Conservation (phyloP, 2,329 filamentous ascomycete genomes). For the Colletotrichum higginsianum region DNA sequence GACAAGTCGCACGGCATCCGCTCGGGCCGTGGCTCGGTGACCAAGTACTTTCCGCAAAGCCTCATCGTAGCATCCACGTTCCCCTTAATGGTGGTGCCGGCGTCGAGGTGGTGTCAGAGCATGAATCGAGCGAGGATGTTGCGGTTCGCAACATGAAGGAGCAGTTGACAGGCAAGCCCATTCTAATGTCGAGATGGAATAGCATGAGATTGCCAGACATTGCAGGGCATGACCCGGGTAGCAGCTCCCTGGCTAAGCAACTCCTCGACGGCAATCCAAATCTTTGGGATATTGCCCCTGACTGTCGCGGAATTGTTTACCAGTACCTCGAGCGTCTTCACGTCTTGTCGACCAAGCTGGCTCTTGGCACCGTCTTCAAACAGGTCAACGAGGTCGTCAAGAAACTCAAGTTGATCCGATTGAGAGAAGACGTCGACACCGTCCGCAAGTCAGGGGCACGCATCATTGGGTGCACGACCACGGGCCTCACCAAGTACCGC, state of each 20-base stretch:
- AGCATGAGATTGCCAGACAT: not conserved
- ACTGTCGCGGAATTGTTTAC: constrained; percentile 76
- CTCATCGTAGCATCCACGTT: constrained; percentile 18
- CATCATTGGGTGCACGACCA: constrained; percentile 80
- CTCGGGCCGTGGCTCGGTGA: constrained; percentile 14
- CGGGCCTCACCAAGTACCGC: constrained; percentile 85
- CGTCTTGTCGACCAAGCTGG: constrained; percentile 61
- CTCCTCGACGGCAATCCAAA: constrained; percentile 56
- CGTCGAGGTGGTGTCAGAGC: not conserved
- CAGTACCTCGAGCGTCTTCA: constrained; percentile 71
- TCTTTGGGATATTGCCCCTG: constrained; percentile 71
- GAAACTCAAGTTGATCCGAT: constrained; percentile 70
- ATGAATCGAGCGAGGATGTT: not conserved
- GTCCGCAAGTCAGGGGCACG: constrained; percentile 57
- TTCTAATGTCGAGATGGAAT: constrained; percentile 42
- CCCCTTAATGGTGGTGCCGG: not conserved
- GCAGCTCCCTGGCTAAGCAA: constrained; percentile 17
- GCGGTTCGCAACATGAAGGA: constrained; percentile 46
- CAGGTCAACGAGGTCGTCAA: constrained; percentile 65
- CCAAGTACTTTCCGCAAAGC: constrained; percentile 1
- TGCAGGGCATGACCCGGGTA: not conserved
- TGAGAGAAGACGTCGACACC: constrained; percentile 68
- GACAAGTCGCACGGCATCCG: constrained; percentile 1
- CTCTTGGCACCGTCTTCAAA: constrained; percentile 65
- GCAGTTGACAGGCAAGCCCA: constrained; percentile 70